A percentile compares a stretch with the other conserved stretches of the same genome.
Evolutionary conservation across 2,329 filamentous ascomycete species (phyloP).

Genomic region (Neofusicoccum ribis): DNA sequence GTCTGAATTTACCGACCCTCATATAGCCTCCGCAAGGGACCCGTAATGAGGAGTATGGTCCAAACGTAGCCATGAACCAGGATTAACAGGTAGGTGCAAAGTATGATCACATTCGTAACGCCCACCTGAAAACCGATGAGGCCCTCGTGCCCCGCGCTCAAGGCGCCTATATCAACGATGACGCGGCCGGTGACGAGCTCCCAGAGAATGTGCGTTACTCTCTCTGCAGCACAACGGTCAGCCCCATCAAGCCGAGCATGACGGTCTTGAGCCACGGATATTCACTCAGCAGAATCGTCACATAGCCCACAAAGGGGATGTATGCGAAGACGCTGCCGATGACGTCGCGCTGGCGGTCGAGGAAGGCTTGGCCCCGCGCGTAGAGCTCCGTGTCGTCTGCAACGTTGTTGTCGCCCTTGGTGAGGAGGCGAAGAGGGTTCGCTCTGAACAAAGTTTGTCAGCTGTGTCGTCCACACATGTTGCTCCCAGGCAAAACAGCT

Average conservation of each 20-base stretch:
- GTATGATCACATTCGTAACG: too few species aligned
- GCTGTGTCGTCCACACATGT: background rate
- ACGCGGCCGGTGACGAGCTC: constrained; percentile 7
- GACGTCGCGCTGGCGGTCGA: constrained; percentile 79
- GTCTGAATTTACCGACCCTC: too few species aligned
- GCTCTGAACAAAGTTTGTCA: constrained; percentile 33
- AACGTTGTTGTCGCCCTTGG: constrained; percentile 95
- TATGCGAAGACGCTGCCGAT: constrained; percentile 91
- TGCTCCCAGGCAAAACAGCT: too few species aligned
- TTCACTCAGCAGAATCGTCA: constrained; percentile 92
- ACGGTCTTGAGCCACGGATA: constrained; percentile 96
- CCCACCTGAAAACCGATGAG: background rate
- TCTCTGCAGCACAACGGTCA: constrained; percentile 87
- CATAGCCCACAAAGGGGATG: constrained; percentile 92
- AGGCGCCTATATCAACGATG: background rate
- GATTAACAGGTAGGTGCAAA: too few species aligned
- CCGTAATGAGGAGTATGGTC: too few species aligned
- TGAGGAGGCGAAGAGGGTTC: constrained; percentile 68
- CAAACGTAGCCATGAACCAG: too few species aligned
- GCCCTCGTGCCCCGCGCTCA: background rate
- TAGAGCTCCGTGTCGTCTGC: constrained; percentile 93
- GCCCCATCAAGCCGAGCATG: constrained; percentile 90
- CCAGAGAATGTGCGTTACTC: constrained; percentile 56
- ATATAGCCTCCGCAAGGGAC: too few species aligned
- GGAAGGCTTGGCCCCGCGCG: constrained; percentile 80